These are phyloP conservation scores for Crotalaria pallida DNA, from an alignment of 306 rosid species.

Conservation along the genomic window DNA sequence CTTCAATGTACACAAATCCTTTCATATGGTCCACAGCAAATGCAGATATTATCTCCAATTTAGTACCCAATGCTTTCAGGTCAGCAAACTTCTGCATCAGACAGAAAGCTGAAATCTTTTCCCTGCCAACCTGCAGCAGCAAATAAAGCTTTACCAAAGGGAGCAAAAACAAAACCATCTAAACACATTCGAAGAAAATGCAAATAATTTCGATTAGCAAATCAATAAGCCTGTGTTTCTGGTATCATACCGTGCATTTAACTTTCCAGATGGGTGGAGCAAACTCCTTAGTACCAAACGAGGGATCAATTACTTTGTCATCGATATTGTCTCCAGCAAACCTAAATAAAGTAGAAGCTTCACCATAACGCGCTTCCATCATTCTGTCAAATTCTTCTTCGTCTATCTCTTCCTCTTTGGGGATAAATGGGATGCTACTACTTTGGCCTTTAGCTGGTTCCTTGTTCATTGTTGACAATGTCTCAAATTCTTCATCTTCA, in stretches of 20 bases:
- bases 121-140: constrained; percentile 84
- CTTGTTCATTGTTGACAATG: constrained; percentile 21
- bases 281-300: constrained; percentile 37
- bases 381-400: constrained; percentile 78
- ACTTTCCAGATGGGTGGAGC: constrained; percentile 77
- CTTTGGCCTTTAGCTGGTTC: constrained; percentile 41
- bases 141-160: constrained; percentile 2
- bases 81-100: constrained; percentile 95
- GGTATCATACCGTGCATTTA: constrained; percentile 73
- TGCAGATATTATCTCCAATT: constrained; percentile 69
- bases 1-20: constrained; percentile 79
- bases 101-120: constrained; percentile 73
- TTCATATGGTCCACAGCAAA: constrained; percentile 80
- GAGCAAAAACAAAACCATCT: neutral
- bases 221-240: neutral
- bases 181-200: neutral
- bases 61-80: constrained; percentile 62
- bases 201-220: neutral
- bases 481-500: constrained; percentile 51
- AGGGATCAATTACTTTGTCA: constrained; percentile 45
- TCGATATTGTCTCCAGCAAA: constrained; percentile 67
- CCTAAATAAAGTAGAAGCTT: constrained; percentile 28
- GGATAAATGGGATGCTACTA: constrained; percentile 38
- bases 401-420: constrained; percentile 75
- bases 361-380: constrained; percentile 62